Conservation (phyloP, 1,284 basidiomycete genomes). For the Cutaneotrichosporon sp. region DNA sequence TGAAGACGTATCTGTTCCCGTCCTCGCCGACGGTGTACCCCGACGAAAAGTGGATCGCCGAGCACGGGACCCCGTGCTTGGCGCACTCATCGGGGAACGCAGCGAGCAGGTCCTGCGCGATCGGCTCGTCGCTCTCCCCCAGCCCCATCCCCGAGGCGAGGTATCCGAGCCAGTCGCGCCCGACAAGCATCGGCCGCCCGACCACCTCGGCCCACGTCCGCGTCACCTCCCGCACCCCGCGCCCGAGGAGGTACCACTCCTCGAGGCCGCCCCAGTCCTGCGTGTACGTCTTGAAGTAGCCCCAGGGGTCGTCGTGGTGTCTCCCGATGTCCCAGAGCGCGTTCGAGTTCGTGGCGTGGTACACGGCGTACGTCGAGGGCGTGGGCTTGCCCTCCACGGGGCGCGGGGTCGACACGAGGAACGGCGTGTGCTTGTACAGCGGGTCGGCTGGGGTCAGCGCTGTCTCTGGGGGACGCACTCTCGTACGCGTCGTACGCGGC, state of each 20-base stretch:
- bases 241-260: slow-evolving; percentile 52
- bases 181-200: slow-evolving; percentile 50
- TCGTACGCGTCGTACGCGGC: slow-evolving; percentile 54
- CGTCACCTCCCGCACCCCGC: slow-evolving; percentile 46
- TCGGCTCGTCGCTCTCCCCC: slow-evolving; percentile 52
- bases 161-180: slow-evolving; percentile 55
- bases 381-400: slow-evolving; percentile 28
- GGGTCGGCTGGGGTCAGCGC: slow-evolving; percentile 38
- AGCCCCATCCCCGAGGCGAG: slow-evolving; percentile 54
- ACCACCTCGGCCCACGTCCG: slow-evolving; percentile 48
- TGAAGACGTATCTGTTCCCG: slow-evolving; percentile 54
- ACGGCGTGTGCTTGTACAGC: slow-evolving; percentile 57
- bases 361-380: slow-evolving; percentile 51
- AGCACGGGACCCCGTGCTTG: slow-evolving; percentile 55
- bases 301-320: slow-evolving; percentile 54
- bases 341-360: slow-evolving; percentile 52
- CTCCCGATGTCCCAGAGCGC: slow-evolving; percentile 53
- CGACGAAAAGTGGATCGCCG: slow-evolving; percentile 50
- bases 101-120: slow-evolving; percentile 53
- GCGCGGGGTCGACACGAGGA: slow-evolving; percentile 48
- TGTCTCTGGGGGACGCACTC: slow-evolving; percentile 11
- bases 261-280: slow-evolving; percentile 55
- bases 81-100: slow-evolving; percentile 53
- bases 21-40: slow-evolving; percentile 53
- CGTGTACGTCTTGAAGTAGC: slow-evolving; percentile 52